These are phyloP conservation scores for Ajuga chamaepitys DNA, from an alignment of 257 asterid genomes.

Conservation along the genomic window DNA sequence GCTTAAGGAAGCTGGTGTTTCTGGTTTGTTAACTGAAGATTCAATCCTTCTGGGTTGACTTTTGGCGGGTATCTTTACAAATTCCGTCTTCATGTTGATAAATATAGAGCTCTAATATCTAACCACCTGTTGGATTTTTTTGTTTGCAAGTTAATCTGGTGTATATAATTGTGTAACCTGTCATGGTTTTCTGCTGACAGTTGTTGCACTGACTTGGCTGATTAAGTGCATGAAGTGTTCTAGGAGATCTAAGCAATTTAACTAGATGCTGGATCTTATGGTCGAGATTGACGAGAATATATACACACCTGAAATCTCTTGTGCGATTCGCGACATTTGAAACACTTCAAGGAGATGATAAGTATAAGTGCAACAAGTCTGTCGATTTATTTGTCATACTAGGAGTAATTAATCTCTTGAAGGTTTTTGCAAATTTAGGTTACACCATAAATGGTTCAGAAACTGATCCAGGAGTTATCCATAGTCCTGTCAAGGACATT, in stretches of 20 bases:
- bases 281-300: conserved; percentile 51
- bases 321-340: conserved; percentile 44
- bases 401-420: neutral
- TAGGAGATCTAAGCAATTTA: conserved; percentile 37
- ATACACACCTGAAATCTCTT: conserved; percentile 47
- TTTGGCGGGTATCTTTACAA: conserved; percentile 65
- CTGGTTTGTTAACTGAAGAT: conserved; percentile 40
- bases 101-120: neutral
- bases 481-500: conserved; percentile 72
- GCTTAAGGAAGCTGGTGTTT: conserved; percentile 48
- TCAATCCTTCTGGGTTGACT: conserved; percentile 51
- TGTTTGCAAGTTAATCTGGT: too few relatives aligned
- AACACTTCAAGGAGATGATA: conserved; percentile 55
- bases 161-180: neutral
- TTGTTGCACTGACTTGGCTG: conserved; percentile 23
- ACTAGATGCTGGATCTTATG: conserved; percentile 49
- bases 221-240: conserved; percentile 54
- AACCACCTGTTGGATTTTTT: neutral
- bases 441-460: conserved; percentile 95
- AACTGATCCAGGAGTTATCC: conserved; percentile 85
- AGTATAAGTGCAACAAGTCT: conserved; percentile 59
- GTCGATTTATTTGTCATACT: neutral
- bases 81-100: conserved; percentile 26
- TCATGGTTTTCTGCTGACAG: conserved; percentile 7
- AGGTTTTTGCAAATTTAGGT: neutral